phyloP scores from a whole-genome alignment of 73 alveolate genomes.

The Blepharisma japonicum region DNA sequence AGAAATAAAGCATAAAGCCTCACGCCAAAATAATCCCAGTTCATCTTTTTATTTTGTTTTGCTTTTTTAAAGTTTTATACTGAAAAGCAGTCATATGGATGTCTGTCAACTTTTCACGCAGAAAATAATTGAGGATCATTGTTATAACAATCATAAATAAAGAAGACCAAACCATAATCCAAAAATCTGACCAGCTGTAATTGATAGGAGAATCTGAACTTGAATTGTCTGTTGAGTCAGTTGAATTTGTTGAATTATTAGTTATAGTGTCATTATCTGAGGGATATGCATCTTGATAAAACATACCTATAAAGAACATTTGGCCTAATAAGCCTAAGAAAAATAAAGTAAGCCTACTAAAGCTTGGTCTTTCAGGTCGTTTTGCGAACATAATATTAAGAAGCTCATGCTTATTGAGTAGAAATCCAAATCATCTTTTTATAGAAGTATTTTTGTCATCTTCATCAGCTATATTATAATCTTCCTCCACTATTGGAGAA shows the following conservation, averaged over 20 bases:
- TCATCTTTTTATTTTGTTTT: background rate
- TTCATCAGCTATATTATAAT: background rate
- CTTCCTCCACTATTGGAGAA: background rate
- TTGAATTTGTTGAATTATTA: background rate
- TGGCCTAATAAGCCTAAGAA: conserved; percentile 9
- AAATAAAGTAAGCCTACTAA: background rate
- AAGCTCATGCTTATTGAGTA: background rate
- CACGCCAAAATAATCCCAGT: background rate
- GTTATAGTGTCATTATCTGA: background rate
- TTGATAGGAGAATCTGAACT: too few species aligned
- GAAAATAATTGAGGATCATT: background rate
- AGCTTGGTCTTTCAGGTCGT: background rate
- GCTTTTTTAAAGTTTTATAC: background rate
- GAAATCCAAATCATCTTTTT: background rate
- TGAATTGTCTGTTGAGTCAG: too few species aligned
- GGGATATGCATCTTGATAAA: background rate
- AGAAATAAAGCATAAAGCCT: background rate
- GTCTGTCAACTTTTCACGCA: background rate
- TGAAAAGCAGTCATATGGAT: background rate
- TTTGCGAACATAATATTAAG: background rate
- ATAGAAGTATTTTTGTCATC: background rate
- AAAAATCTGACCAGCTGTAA: background rate
- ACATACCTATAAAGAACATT: conserved; percentile 22
- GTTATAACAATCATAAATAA: background rate
- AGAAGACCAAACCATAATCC: background rate